A percentile compares a stretch with the other conserved stretches of the same genome.
phyloP scores from a whole-genome alignment of 768 basidiomycete species.

The Hygrophorus pudorinus region DNA sequence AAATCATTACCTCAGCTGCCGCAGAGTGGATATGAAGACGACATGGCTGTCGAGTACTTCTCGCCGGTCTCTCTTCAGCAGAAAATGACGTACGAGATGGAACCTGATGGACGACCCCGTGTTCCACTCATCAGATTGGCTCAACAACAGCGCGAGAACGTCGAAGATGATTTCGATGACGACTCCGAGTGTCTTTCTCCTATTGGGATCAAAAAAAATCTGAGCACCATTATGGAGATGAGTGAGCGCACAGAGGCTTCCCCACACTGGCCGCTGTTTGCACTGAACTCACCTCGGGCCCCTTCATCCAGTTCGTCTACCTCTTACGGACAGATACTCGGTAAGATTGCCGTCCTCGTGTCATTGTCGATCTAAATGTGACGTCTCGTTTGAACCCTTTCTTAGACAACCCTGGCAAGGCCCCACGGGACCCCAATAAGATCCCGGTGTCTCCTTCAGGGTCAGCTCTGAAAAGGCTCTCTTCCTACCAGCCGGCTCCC shows the following conservation, averaged over 20 bases:
- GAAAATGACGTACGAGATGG: slow-evolving; percentile 2
- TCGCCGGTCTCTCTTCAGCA: slow-evolving; percentile 9
- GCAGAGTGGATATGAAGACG: too few species aligned
- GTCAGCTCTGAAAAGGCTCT: slow-evolving; percentile 55
- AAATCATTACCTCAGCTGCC: too few species aligned
- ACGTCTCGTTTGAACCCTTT: neutral
- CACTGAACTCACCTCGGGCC: slow-evolving; percentile 31
- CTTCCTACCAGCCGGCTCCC: slow-evolving; percentile 47
- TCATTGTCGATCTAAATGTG: neutral
- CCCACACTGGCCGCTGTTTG: slow-evolving; percentile 32
- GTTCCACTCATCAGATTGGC: slow-evolving; percentile 53
- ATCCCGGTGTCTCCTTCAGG: slow-evolving; percentile 58
- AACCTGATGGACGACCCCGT: slow-evolving; percentile 30
- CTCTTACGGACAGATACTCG: slow-evolving; percentile 55
- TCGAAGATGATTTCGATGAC: slow-evolving; percentile 15
- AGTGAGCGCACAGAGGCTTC: slow-evolving; percentile 58
- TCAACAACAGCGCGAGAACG: slow-evolving; percentile 34
- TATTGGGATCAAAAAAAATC: slow-evolving; percentile 20
- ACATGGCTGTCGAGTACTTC: slow-evolving; percentile 10
- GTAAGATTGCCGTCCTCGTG: slow-evolving; percentile 23
- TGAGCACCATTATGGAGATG: slow-evolving; percentile 60
- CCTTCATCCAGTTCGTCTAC: slow-evolving; percentile 33
- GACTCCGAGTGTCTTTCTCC: slow-evolving; percentile 12
- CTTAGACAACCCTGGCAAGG: slow-evolving; percentile 7
- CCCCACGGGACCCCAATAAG: slow-evolving; percentile 39